A percentile compares a stretch with the other conserved stretches of the same genome.
These are phyloP conservation scores for Arthrobotrys conoides DNA, from an alignment of 2,329 filamentous ascomycete species.

Conservation along the genomic window DNA sequence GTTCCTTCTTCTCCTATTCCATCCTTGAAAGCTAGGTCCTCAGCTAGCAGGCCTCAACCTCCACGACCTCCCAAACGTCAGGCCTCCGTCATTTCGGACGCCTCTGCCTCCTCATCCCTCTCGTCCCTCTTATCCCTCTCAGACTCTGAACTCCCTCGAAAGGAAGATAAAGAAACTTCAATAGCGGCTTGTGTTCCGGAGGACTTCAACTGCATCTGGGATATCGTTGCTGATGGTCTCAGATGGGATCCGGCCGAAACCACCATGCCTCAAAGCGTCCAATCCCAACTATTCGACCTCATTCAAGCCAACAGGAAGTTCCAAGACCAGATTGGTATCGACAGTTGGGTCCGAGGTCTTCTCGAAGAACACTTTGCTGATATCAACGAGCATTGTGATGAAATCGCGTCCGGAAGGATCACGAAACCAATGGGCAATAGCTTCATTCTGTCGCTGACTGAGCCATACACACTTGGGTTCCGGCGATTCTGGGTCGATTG, in stretches of 20 bases:
- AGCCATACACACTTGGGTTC: background rate
- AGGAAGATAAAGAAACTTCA: background rate
- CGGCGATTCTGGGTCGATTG: constrained; percentile 25
- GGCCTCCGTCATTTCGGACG: background rate
- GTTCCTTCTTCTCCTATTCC: background rate
- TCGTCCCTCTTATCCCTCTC: constrained; percentile 11
- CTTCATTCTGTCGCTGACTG: constrained; percentile 4
- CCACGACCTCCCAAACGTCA: constrained; percentile 11
- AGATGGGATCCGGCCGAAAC: background rate
- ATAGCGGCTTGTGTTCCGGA: constrained; percentile 6
- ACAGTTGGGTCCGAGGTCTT: constrained; percentile 1
- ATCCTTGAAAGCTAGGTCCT: background rate
- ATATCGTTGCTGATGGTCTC: constrained; percentile 5
- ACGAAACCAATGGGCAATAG: constrained; percentile 18
- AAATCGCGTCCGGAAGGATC: constrained; percentile 3
- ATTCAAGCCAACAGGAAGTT: background rate
- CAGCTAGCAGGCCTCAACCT: background rate
- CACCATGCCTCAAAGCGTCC: constrained; percentile 3
- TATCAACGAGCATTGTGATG: constrained; percentile 18
- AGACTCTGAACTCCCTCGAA: background rate
- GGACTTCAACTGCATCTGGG: constrained; percentile 11
- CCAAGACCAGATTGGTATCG: background rate
- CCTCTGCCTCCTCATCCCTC: background rate
- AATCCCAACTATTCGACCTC: background rate
- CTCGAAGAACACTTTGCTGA: constrained; percentile 13